Conservation (phyloP, 2,329 filamentous ascomycete genomes). For the Fusarium sp. region DNA sequence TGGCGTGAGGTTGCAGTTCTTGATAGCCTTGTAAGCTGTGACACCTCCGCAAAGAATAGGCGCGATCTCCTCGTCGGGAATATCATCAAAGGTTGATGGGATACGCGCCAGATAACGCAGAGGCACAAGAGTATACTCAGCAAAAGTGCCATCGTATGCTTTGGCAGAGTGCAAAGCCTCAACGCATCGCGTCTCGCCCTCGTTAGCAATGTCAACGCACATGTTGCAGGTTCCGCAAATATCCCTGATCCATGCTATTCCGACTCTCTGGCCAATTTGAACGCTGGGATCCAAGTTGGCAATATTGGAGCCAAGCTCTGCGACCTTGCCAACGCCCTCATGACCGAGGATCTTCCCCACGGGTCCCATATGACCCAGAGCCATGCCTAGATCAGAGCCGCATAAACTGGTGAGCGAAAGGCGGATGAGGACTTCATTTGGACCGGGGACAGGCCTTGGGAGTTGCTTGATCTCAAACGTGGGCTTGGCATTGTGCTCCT, state of each 20-base stretch:
- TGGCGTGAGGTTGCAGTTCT: slow-evolving; percentile 45
- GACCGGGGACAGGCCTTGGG: slow-evolving; percentile 24
- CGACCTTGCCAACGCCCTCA: slow-evolving; percentile 56
- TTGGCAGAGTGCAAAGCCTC: slow-evolving; percentile 47
- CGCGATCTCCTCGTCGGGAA: slow-evolving; percentile 51
- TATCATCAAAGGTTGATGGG: slow-evolving; percentile 32
- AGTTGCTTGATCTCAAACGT: slow-evolving; percentile 18
- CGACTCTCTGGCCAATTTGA: slow-evolving; percentile 49
- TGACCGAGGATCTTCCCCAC: slow-evolving; percentile 53
- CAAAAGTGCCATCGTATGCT: slow-evolving; percentile 52
- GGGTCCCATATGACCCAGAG: slow-evolving; percentile 51
- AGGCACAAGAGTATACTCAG: slow-evolving; percentile 52
- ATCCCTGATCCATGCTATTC: slow-evolving; percentile 54
- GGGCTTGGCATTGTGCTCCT: slow-evolving; percentile 11
- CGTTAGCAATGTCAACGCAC: slow-evolving; percentile 46
- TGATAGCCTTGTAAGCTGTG: slow-evolving; percentile 56
- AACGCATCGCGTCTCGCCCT: slow-evolving; percentile 50
- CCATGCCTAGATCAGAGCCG: slow-evolving; percentile 53
- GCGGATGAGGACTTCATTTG: slow-evolving; percentile 47
- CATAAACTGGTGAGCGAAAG: slow-evolving; percentile 52
- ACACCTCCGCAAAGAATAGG: slow-evolving; percentile 57
- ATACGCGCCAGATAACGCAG: slow-evolving; percentile 47
- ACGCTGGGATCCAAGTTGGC: slow-evolving; percentile 35
- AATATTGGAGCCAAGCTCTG: slow-evolving; percentile 50
- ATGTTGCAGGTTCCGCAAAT: slow-evolving; percentile 48